These are phyloP conservation scores for Metschnikowia kofuensis DNA, from an alignment of 805 yeast species.

Conservation along the genomic window DNA sequence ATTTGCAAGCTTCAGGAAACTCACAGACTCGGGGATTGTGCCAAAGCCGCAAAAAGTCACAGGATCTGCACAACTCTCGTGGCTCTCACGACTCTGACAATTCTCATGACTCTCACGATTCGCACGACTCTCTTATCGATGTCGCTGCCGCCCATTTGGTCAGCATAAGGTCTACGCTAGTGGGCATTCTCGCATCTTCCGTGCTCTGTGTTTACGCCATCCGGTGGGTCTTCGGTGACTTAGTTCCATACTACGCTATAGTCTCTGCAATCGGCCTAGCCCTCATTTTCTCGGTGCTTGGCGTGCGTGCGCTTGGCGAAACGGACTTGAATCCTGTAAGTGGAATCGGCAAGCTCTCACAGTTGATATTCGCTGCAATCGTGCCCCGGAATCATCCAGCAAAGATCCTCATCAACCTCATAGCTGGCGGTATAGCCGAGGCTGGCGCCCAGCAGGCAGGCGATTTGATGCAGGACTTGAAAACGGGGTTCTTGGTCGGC, in stretches of 20 bases:
- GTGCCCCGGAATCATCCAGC: slow-evolving; percentile 76
- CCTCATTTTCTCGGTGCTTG: slow-evolving; percentile 73
- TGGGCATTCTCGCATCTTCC: slow-evolving; percentile 67
- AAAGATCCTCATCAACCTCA: slow-evolving; percentile 75
- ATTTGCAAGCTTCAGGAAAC: background rate
- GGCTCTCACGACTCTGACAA: background rate
- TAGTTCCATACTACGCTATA: slow-evolving; percentile 70
- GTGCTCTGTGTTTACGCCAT: slow-evolving; percentile 65
- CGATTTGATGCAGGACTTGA: slow-evolving; percentile 94
- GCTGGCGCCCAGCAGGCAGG: slow-evolving; percentile 99
- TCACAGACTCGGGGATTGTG: background rate
- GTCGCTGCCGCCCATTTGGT: slow-evolving; percentile 42
- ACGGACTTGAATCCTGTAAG: slow-evolving; percentile 96
- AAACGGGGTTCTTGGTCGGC: slow-evolving; percentile 87
- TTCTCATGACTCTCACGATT: background rate
- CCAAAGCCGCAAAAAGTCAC: background rate
- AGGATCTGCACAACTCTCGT: background rate
- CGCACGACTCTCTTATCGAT: slow-evolving; percentile 8
- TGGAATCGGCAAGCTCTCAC: slow-evolving; percentile 94
- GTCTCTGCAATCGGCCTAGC: slow-evolving; percentile 71
- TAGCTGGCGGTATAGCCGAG: slow-evolving; percentile 96
- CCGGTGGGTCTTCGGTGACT: slow-evolving; percentile 62
- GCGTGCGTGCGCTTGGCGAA: slow-evolving; percentile 93
- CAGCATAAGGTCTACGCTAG: slow-evolving; percentile 42
- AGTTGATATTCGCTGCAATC: slow-evolving; percentile 77